These are phyloP conservation scores for Crepidotus sp. DNA, from an alignment of 1,284 basidiomycete genomes.

Conservation along the genomic window DNA sequence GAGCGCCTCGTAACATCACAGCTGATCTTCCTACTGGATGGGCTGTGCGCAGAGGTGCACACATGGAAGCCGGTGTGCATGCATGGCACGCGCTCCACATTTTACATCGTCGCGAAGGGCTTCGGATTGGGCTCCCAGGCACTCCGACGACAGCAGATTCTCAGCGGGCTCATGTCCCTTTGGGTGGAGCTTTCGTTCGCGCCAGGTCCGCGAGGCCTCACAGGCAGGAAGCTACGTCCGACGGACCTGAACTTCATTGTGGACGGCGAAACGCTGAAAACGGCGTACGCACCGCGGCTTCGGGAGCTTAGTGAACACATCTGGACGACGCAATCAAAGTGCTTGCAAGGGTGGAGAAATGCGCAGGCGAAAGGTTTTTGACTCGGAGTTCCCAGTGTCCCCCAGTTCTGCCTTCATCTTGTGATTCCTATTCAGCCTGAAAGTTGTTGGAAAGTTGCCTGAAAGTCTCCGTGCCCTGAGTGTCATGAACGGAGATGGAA, in stretches of 20 bases:
- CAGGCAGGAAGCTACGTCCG: constrained; percentile 7
- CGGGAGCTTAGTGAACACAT: constrained; percentile 16
- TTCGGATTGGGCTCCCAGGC: constrained; percentile 18
- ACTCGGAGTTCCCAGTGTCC: too few relatives aligned
- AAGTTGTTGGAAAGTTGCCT: too few relatives aligned
- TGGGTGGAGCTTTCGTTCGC: constrained; percentile 16
- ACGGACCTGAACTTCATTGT: constrained; percentile 17
- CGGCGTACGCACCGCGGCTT: constrained; percentile 12
- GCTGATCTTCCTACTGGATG: constrained; percentile 26
- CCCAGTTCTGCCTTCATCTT: too few relatives aligned
- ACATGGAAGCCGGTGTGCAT: constrained; percentile 27
- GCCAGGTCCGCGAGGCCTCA: not conserved
- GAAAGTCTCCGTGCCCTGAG: too few relatives aligned
- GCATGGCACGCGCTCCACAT: constrained; percentile 23
- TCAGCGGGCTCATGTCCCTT: constrained; percentile 12
- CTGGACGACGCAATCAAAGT: constrained; percentile 15
- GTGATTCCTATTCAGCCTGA: too few relatives aligned
- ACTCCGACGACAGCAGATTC: constrained; percentile 1
- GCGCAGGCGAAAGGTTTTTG: constrained; percentile 16
- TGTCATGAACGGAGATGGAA: too few relatives aligned
- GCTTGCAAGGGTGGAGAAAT: constrained; percentile 14
- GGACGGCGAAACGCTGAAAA: constrained; percentile 7
- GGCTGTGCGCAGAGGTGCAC: constrained; percentile 22
- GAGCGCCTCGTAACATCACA: constrained; percentile 25
- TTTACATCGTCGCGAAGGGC: constrained; percentile 24